Conservation (phyloP, 148 eudicot genomes). For the Nyssa sinensis region DNA sequence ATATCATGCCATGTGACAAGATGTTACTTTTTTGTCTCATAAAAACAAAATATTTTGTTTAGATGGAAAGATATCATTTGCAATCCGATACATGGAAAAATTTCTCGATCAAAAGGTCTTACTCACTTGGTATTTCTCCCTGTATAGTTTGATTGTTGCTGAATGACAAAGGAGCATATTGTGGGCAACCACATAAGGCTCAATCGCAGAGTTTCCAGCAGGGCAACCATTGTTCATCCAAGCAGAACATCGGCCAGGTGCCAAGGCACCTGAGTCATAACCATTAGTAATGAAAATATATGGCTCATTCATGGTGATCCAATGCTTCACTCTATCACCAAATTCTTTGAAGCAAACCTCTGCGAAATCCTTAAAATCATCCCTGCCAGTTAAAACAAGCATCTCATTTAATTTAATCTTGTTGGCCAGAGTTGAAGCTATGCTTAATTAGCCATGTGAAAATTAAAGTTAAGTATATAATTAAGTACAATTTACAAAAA, state of each 20-base stretch:
- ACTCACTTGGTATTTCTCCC: constrained; percentile 26
- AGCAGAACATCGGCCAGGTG: constrained; percentile 17
- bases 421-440: too few species aligned
- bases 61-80: too few species aligned
- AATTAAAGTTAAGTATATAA: too few species aligned
- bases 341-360: constrained; percentile 33
- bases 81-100: too few species aligned
- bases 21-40: too few species aligned
- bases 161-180: constrained; percentile 31
- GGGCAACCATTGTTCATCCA: constrained; percentile 12
- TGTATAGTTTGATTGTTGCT: constrained; percentile 21
- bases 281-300: constrained; percentile 10
- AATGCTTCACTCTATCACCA: constrained; percentile 36
- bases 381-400: constrained; percentile 11
- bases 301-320: constrained; percentile 38
- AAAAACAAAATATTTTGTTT: too few species aligned
- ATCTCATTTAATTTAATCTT: background rate
- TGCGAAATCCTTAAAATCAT: constrained; percentile 27
- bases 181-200: constrained; percentile 27
- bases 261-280: constrained; percentile 15
- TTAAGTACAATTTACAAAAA: too few species aligned
- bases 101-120: too few species aligned
- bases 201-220: constrained; percentile 9
- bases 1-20: too few species aligned
- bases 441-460: too few species aligned